A percentile compares a stretch with the other conserved stretches of the same genome.
These are phyloP conservation scores for Russula virescens DNA, from an alignment of 768 basidiomycete species.

Conservation along the genomic window DNA sequence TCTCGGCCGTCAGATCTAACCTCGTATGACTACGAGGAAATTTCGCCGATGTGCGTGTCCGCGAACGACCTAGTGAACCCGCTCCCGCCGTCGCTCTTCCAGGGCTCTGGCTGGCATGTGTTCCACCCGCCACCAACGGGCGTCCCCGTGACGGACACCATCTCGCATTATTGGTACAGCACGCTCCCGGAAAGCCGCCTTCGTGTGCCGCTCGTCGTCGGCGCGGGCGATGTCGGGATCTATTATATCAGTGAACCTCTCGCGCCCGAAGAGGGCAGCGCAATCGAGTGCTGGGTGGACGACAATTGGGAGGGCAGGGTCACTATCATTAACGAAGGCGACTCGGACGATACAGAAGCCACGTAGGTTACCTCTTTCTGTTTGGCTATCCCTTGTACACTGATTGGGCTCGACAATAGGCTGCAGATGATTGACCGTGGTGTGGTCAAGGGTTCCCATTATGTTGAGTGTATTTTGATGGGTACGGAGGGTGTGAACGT, in stretches of 20 bases:
- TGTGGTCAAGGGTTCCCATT: slow-evolving; percentile 87
- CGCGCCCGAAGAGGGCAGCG: slow-evolving; percentile 51
- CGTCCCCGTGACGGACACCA: slow-evolving; percentile 46
- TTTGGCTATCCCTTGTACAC: not conserved
- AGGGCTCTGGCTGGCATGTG: slow-evolving; percentile 86
- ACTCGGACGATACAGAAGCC: slow-evolving; percentile 54
- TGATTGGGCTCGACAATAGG: slow-evolving; percentile 35
- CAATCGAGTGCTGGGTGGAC: slow-evolving; percentile 94
- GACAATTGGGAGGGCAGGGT: slow-evolving; percentile 82
- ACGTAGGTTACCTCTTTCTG: slow-evolving; percentile 45
- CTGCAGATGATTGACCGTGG: slow-evolving; percentile 80
- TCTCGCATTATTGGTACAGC: slow-evolving; percentile 90
- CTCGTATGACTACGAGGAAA: slow-evolving; percentile 65
- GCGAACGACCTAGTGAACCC: slow-evolving; percentile 99
- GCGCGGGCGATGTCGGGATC: slow-evolving; percentile 88
- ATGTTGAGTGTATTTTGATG: slow-evolving; percentile 80
- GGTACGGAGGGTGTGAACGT: slow-evolving; percentile 84
- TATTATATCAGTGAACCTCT: slow-evolving; percentile 82
- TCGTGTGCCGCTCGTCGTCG: slow-evolving; percentile 75
- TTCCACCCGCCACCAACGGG: slow-evolving; percentile 53
- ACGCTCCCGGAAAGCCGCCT: slow-evolving; percentile 76
- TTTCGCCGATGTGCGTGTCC: slow-evolving; percentile 85
- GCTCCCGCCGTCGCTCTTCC: slow-evolving; percentile 88
- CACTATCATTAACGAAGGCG: slow-evolving; percentile 70
- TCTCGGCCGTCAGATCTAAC: slow-evolving; percentile 45